Conservation (phyloP, 2,329 filamentous ascomycete species). For the Onygenales sp. region DNA sequence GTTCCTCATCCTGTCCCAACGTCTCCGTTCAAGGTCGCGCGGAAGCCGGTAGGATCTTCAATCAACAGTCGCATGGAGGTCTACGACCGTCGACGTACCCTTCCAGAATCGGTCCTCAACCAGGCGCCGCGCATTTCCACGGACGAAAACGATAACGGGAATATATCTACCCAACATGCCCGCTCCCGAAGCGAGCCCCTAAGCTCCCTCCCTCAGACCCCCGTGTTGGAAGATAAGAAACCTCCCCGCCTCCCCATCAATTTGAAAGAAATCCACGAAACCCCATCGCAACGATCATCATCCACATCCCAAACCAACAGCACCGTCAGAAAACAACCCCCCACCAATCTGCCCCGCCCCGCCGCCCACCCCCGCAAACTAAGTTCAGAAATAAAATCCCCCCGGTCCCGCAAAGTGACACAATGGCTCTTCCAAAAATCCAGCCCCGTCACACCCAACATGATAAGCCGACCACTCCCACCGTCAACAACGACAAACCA, state of each 20-base stretch:
- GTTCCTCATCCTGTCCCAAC: background rate
- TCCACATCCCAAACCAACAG: background rate
- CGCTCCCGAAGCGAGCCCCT: slow-evolving; percentile 4
- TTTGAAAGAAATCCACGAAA: background rate
- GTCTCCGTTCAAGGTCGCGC: slow-evolving; percentile 19
- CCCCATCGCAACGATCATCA: background rate
- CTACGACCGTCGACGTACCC: slow-evolving; percentile 12
- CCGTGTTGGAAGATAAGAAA: background rate
- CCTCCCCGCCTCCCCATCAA: background rate
- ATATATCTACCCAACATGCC: background rate
- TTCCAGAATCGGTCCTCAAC: slow-evolving; percentile 24
- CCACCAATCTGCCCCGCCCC: background rate
- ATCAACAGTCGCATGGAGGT: slow-evolving; percentile 14
- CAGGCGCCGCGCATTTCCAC: slow-evolving; percentile 7
- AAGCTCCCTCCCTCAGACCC: slow-evolving; percentile 8
- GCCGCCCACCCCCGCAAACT: slow-evolving; percentile 6
- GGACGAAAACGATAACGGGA: background rate
- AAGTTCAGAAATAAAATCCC: slow-evolving; percentile 10
- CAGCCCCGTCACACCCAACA: too few species aligned
- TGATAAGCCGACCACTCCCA: slow-evolving; percentile 1
- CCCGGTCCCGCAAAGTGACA: slow-evolving; percentile 19
- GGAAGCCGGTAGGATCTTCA: slow-evolving; percentile 28
- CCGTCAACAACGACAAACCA: slow-evolving; percentile 14
- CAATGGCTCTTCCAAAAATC: slow-evolving; percentile 22
- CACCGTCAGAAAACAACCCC: background rate